Percentiles rank a stretch among this genome's conserved stretches.
These are phyloP conservation scores for Botrytis fabae DNA, from an alignment of 2,329 filamentous ascomycete species.

Conservation along the genomic window DNA sequence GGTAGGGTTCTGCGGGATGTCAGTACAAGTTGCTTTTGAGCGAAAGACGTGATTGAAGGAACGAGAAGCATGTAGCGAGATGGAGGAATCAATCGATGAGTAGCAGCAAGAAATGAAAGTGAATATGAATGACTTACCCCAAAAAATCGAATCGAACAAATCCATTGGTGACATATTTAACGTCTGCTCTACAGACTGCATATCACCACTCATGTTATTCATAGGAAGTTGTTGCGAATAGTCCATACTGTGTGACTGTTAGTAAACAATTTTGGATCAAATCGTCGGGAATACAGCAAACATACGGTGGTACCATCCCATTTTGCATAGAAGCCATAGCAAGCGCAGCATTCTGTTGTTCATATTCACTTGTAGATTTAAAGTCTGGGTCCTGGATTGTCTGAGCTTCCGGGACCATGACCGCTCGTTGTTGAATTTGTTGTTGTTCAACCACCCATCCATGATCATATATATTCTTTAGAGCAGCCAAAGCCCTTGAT, in stretches of 20 bases:
- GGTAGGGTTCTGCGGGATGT: conserved; percentile 19
- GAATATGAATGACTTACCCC: conserved; percentile 52
- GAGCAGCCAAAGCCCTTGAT: conserved; percentile 59
- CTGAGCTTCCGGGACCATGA: conserved; percentile 24
- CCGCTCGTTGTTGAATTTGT: conserved; percentile 42
- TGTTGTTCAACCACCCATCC: conserved; percentile 54
- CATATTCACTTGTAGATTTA: conserved; percentile 34
- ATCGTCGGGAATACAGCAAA: background rate
- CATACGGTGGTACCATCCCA: conserved; percentile 45
- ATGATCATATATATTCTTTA: conserved; percentile 67
- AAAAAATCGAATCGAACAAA: conserved; percentile 67
- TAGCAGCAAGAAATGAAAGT: background rate
- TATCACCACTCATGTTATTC: conserved; percentile 43
- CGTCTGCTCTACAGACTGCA: conserved; percentile 54
- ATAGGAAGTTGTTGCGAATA: conserved; percentile 42
- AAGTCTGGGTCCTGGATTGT: conserved; percentile 10
- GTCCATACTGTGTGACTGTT: conserved; percentile 37
- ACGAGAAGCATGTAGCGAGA: background rate
- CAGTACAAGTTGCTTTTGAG: background rate
- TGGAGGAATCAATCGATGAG: background rate
- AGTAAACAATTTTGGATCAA: conserved; percentile 1
- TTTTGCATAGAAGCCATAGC: conserved; percentile 67
- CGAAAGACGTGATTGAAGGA: background rate
- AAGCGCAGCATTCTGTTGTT: conserved; percentile 58
- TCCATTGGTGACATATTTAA: conserved; percentile 67